Base-by-base conservation (phyloP, 306 rosid genomes). In the Cicer cuneatum region DNA sequence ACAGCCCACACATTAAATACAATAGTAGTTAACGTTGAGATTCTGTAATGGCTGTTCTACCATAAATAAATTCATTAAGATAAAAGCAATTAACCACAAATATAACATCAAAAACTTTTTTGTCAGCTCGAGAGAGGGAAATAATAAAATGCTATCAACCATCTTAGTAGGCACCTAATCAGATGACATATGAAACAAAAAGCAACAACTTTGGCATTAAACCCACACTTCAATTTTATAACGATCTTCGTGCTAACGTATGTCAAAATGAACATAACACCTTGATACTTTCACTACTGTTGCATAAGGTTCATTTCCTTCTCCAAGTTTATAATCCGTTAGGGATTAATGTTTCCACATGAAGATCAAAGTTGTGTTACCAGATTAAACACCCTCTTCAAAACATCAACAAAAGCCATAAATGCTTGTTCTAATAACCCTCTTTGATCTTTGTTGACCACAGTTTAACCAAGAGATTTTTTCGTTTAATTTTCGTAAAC, bases 151-250 rank as follows among this genome's bases (percentile, higher is more conserved):
- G 69, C 38, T 13, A 81, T 39, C 38, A 66, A 62, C 49, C 12
- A 19, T 80, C 43, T 61, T 43, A 51, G 56, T 37, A 73, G 10
- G 53, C 58, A 39, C 58, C 62, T 63, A 58, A 74, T 83, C 33
- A 57, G 14, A 51, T 35, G 66, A 72, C 7, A 57, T 48, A 29
- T 3, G 4, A 41, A 43, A 42, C 10, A 56, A 63, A 48, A 65
- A 10, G 24, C 33, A 6, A 69, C 46, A 70, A 39, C 15, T 35
- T 56, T 40, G 64, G 76, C n/a, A 70, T 24, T 51, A 61, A 66
- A 18, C 19, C 37, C 37, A 15, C 65, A 78, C 35, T 12, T 51
- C 13, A 72, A 7, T 39, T 60, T 47, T 45, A 58, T 21, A 37
- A 47, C 51, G 76, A 35, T 77, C 66, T 37, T 18, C 69, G 18